Evolutionary conservation across 441 rosid species (phyloP).

Genomic region (Aleurites moluccanus): DNA sequence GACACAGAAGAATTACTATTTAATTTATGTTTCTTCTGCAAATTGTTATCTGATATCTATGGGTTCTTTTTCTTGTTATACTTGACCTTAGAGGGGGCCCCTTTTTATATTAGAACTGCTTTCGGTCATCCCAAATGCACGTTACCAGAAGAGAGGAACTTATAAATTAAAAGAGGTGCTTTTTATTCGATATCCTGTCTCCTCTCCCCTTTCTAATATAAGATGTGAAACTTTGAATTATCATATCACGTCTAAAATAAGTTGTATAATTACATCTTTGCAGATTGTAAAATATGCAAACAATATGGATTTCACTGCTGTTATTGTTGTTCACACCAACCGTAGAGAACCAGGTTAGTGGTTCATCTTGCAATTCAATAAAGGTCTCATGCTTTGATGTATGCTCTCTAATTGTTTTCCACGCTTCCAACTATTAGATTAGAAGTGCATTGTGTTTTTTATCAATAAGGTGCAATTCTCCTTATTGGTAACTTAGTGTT

Average conservation of each 20-base stretch:
- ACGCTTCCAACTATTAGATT: background rate
- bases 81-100: conserved; percentile 71
- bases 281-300: conserved; percentile 84
- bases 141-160: conserved; percentile 78
- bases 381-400: background rate
- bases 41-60: background rate
- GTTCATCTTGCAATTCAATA: conserved; percentile 9
- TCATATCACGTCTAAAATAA: background rate
- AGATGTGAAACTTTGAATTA: background rate
- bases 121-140: conserved; percentile 77
- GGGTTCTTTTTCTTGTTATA: background rate
- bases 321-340: conserved; percentile 77
- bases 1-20: background rate
- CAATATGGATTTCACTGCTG: conserved; percentile 70
- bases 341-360: conserved; percentile 86
- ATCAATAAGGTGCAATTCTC: background rate
- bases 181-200: background rate
- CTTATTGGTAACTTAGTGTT: background rate
- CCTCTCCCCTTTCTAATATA: background rate
- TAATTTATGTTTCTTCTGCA: background rate
- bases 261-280: conserved; percentile 17
- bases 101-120: conserved; percentile 73
- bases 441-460: background rate
- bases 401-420: background rate
- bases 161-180: conserved; percentile 88